Percentiles rank a stretch among this genome's conserved stretches.
Evolutionary conservation across 208 protist species (phyloP).

Genomic region (Acanthamoeba castellanii): DNA sequence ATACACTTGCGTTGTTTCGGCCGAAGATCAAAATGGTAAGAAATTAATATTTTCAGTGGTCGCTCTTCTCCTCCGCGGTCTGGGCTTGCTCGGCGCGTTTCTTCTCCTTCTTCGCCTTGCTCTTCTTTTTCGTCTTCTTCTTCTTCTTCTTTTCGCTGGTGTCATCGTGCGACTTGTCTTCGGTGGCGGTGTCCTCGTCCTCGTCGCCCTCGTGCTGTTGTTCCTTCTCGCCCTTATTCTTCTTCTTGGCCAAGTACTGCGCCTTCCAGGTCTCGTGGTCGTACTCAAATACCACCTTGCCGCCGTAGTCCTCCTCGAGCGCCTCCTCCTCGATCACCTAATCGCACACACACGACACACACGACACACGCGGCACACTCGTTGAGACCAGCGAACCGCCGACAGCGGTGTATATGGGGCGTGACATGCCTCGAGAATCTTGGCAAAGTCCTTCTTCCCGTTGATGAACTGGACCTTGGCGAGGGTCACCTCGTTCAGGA

Average conservation of each 20-base stretch:
- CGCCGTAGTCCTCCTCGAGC: conserved; percentile 63
- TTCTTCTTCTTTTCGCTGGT: background rate
- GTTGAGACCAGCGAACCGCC: background rate
- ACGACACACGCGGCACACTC: background rate
- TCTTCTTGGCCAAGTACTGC: background rate
- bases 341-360: background rate
- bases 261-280: conserved; percentile 54
- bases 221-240: background rate
- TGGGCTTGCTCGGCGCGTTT: background rate
- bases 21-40: background rate
- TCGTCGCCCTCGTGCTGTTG: background rate
- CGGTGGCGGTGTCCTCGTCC: background rate
- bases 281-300: conserved; percentile 46
- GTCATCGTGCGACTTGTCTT: conserved; percentile 17
- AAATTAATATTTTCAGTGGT: background rate
- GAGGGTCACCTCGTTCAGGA: conserved; percentile 70
- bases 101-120: background rate
- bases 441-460: conserved; percentile 53
- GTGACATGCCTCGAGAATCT: conserved; percentile 26
- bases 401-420: background rate
- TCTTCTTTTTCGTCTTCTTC: background rate
- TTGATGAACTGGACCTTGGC: conserved; percentile 65
- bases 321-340: conserved; percentile 29
- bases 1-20: background rate
- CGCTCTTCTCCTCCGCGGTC: background rate